Conservation (phyloP, 2,329 filamentous ascomycete genomes). For the Pyrenophora teres region DNA sequence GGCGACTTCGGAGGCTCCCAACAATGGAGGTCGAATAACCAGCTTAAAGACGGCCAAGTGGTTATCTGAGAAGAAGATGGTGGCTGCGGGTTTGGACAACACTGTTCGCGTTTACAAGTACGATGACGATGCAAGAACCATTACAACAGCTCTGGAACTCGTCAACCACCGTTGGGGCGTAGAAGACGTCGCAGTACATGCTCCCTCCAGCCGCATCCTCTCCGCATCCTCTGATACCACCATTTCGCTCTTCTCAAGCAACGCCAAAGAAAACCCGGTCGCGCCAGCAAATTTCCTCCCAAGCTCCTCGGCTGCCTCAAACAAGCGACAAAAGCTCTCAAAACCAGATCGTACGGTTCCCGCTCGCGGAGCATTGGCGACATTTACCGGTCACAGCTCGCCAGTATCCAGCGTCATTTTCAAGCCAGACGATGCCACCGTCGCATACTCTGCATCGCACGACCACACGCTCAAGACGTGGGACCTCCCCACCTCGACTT, state of each 20-base stretch:
- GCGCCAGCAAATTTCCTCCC: conserved; percentile 73
- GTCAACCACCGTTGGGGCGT: conserved; percentile 80
- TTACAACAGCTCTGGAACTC: conserved; percentile 78
- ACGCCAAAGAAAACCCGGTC: conserved; percentile 74
- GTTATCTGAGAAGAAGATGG: conserved; percentile 76
- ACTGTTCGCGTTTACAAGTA: conserved; percentile 92
- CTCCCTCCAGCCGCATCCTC: conserved; percentile 74
- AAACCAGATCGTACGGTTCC: conserved; percentile 64
- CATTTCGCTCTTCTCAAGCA: conserved; percentile 87
- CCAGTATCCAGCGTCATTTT: conserved; percentile 82
- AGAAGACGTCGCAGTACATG: conserved; percentile 75
- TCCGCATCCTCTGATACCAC: conserved; percentile 83
- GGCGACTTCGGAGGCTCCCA: conserved; percentile 70
- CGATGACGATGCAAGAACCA: conserved; percentile 64
- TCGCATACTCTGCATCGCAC: conserved; percentile 88
- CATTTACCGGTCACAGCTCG: conserved; percentile 73
- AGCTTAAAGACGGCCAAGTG: conserved; percentile 82
- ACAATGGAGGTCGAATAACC: conserved; percentile 67
- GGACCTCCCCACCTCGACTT: conserved; percentile 79
- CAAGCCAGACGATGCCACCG: conserved; percentile 80
- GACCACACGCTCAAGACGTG: conserved; percentile 91
- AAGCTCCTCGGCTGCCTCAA: conserved; percentile 62
- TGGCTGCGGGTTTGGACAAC: conserved; percentile 81
- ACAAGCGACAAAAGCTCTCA: conserved; percentile 76
- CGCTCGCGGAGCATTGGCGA: conserved; percentile 77